Conservation (phyloP, 164 flowering plant genomes). For the Protea cynaroides region DNA sequence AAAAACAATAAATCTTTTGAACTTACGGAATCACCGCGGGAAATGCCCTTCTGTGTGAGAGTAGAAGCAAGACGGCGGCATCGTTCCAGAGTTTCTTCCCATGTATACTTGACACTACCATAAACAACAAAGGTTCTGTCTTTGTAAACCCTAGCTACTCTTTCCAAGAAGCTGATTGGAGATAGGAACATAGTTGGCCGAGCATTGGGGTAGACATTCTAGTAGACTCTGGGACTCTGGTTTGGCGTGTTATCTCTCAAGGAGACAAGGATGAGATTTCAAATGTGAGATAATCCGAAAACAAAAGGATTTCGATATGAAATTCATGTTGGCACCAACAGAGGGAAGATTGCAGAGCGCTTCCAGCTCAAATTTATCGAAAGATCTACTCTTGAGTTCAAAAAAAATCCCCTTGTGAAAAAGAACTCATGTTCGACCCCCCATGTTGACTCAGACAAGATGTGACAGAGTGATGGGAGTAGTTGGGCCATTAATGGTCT, state of each 20-base stretch:
- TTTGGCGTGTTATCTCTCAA: neutral
- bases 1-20: neutral
- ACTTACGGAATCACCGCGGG: constrained; percentile 43
- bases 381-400: no score
- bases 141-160: constrained; percentile 38
- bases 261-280: no score
- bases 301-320: no score
- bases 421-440: no score
- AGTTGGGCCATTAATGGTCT: no score
- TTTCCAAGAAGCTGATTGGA: constrained; percentile 51
- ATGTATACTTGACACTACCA: constrained; percentile 38
- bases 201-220: constrained; percentile 34
- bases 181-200: constrained; percentile 48
- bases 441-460: no score
- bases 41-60: constrained; percentile 35
- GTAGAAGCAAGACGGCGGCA: constrained; percentile 48
- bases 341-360: no score
- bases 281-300: no score
- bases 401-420: no score
- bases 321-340: no score
- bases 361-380: no score
- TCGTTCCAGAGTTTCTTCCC: constrained; percentile 39
- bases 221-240: constrained; percentile 3
- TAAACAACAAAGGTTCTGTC: constrained; percentile 37
- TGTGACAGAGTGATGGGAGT: no score